A percentile compares a stretch with the other conserved stretches of the same genome.
Conservation (phyloP, 257 asterid species). For the Dorcoceras hygrometricum region DNA sequence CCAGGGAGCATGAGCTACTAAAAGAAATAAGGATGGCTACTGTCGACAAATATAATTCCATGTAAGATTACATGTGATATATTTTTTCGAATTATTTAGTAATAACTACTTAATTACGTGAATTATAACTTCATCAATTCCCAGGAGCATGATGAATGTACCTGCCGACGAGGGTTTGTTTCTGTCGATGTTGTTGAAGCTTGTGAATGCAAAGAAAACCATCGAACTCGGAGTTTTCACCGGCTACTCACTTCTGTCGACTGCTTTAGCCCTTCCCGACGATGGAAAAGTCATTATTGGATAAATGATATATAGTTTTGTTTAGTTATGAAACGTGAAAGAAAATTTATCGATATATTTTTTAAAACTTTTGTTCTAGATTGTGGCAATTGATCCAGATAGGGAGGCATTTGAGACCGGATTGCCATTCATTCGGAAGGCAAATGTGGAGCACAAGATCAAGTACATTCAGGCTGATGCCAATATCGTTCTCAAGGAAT, state of each 20-base stretch:
- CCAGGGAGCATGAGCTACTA: conserved; percentile 54
- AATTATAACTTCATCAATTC: not conserved
- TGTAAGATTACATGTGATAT: not conserved
- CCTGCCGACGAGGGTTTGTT: conserved; percentile 55
- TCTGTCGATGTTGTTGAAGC: conserved; percentile 42
- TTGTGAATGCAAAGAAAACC: conserved; percentile 54
- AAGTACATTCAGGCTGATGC: no score
- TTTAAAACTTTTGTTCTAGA: no score
- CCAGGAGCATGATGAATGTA: conserved; percentile 54
- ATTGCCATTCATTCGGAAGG: no score
- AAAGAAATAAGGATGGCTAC: conserved; percentile 43
- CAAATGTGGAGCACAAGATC: no score
- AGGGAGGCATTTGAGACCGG: no score
- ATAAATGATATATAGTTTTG: no score
- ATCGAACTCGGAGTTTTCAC: conserved; percentile 58
- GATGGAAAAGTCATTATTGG: conserved; percentile 38
- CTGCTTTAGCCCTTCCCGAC: conserved; percentile 53
- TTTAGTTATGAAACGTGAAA: no score
- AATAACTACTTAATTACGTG: no score
- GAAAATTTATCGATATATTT: no score
- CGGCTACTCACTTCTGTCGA: conserved; percentile 49
- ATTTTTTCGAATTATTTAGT: not conserved
- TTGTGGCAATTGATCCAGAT: no score
- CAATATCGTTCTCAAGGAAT: no score
- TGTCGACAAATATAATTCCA: conserved; percentile 25